phyloP scores from a whole-genome alignment of 164 flowering plant species.

The Chimonanthus praecox region DNA sequence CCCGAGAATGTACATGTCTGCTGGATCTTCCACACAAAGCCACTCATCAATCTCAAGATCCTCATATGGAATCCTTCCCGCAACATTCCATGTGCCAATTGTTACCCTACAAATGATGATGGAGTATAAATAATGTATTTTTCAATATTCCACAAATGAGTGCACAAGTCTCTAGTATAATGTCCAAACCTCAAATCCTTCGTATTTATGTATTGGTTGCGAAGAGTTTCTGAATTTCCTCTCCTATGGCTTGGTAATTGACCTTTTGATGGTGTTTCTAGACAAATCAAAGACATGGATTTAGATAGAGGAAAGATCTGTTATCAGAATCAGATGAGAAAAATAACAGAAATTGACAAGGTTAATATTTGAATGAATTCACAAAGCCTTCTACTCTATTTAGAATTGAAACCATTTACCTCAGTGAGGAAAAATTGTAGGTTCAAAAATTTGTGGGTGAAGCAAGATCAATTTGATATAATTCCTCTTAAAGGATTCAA shows the following conservation, averaged over 20 bases:
- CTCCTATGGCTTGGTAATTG: constrained; percentile 50
- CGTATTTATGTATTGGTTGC: constrained; percentile 72
- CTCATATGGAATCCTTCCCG: constrained; percentile 67
- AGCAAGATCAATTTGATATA: background rate
- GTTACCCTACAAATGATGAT: constrained; percentile 44
- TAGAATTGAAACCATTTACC: background rate
- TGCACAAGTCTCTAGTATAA: background rate
- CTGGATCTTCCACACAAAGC: constrained; percentile 68
- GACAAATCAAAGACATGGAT: background rate
- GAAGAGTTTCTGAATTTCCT: constrained; percentile 84
- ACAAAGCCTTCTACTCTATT: background rate
- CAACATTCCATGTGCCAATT: constrained; percentile 94
- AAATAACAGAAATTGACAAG: background rate
- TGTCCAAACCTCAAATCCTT: constrained; percentile 86
- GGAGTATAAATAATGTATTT: background rate
- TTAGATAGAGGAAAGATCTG: background rate
- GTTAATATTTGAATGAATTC: background rate
- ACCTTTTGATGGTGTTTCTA: constrained; percentile 41
- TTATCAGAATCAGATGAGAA: background rate
- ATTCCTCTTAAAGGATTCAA: background rate
- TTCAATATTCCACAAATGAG: background rate
- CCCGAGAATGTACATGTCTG: constrained; percentile 91
- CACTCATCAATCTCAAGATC: constrained; percentile 85
- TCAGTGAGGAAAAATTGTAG: background rate
- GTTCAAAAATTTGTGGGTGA: background rate